Base-by-base conservation (phyloP, 2,329 filamentous ascomycete species). In the Phoma sp. region DNA sequence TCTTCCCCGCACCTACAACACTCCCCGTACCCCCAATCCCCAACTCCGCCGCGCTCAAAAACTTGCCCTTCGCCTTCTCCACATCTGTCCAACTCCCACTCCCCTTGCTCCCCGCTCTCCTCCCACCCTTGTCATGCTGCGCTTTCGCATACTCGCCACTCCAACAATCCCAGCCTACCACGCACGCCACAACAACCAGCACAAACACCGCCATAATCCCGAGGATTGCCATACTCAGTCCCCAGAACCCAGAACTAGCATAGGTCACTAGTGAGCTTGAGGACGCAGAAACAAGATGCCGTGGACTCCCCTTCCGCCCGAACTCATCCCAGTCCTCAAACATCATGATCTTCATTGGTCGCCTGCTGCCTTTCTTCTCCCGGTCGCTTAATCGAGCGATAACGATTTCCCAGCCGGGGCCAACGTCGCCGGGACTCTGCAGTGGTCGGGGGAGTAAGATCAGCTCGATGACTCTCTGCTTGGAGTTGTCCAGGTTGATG, bases 1-100 rank as follows among this genome's bases (percentile, higher is more conserved):
- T 71, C 57, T 74, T 74, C 38, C 65, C 69, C 23, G 71, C 58
- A 12, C 69, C 71, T 7, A 72, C 65, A 17, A 72, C 65, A 43
- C 46, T 69, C 21, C 61, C 67, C 21, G 61, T 55, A 25, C 58
- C 54, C 42, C 60, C 50, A n/a, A 71, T 37, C 17, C 65, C 67
- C 46, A 72, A 40, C 47, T 72, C 68, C 23, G 70, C 64, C 7
- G 65, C 55, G 28, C 62, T 71, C 60, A 56, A 55, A 42, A 71
- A 70, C 23, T 51, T 52, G 17, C 59, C 57, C 37, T 56, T 64
- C 32, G 53, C 63, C 17, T 56, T 60, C 49, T 68, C 67, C 5
- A 68, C 37, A 61, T 69, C 68, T 15, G 30, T 51, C 10, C 52
- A 53, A 17, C 29, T 46, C 40, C 59, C 55, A 10, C 53, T 43